Evolutionary conservation across 768 basidiomycete species (phyloP), one percentile per base, ranked within the genome.

Genomic region (Gelatoporia subvermispora): DNA sequence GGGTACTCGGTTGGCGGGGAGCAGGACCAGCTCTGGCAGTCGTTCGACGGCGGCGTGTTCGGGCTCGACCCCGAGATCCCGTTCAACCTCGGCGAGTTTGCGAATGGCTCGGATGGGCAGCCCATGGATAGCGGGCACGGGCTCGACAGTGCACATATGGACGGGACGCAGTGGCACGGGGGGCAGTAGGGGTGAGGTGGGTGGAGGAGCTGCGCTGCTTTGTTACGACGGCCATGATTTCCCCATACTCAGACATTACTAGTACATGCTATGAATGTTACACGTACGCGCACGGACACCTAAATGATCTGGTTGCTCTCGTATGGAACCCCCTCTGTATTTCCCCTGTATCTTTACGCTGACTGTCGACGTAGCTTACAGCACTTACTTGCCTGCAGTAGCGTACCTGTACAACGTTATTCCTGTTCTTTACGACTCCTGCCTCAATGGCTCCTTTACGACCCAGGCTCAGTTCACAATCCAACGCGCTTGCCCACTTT

Each of bases 1-100:
- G 46, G 53, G 22, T 43, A 41, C 5, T 42, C 41, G 15, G 39
- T 44, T 24, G 35, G 48, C 20, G 35, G 16, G 3, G 43, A 40
- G 34, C 46, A 54, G 35, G 73, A 74, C 36, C 68, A 69, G 55
- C 61, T 63, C 23, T 77, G 42, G 70, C 73, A 75, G 54, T 78
- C 77, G 59, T 85, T 88, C 59, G 89, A 90, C 62, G 74, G 79
- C 50, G 76, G 80, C 45, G 81, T 82, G 28, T 89, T 89, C 67
- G 83, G 81, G 48, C 76, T 78, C 55, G 85, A 89, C 62, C 86
- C 86, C 48, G 88, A 90, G 61, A 70, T 87, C 34, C 81, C 88
- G 20, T 91, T 91, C 65, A 77, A 77, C 24, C 65, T 76, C 34
- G 68, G 68, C 21, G 74, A 74, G 13, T 50, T 68, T 44, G 41